These are phyloP conservation scores for Diplogelasinospora grovesii DNA, from an alignment of 495 filamentous ascomycete genomes.

Conservation along the genomic window DNA sequence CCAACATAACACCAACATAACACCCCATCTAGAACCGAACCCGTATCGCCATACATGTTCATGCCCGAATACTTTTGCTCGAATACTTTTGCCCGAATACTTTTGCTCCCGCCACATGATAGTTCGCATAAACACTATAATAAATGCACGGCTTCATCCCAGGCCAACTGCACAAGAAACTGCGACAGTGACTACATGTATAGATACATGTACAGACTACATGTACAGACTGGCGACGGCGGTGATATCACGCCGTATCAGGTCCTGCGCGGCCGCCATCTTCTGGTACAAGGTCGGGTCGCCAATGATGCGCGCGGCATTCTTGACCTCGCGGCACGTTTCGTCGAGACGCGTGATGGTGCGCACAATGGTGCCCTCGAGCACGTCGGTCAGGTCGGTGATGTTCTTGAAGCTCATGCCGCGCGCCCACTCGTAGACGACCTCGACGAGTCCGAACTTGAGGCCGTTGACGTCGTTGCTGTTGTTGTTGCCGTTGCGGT, in stretches of 20 bases:
- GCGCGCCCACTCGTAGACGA: conserved; percentile 96
- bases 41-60: no score
- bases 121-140: no score
- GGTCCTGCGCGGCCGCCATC: conserved; percentile 93
- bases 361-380: conserved; percentile 93
- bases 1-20: no score
- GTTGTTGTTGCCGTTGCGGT: no score
- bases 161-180: neutral
- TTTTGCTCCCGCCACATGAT: no score
- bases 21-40: no score
- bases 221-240: conserved; percentile 84
- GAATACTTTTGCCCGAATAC: no score
- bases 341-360: conserved; percentile 90
- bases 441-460: conserved; percentile 89
- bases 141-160: no score
- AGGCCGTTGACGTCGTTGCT: conserved; percentile 86
- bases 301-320: conserved; percentile 91
- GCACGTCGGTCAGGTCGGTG: conserved; percentile 90
- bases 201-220: conserved; percentile 24
- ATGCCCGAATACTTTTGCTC: no score
- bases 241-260: conserved; percentile 94
- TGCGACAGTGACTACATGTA: no score
- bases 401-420: conserved; percentile 99
- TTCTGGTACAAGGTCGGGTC: conserved; percentile 88
- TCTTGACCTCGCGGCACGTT: conserved; percentile 95